Base-by-base conservation (phyloP, 345 rosid species). In the Corchorus olitorius region DNA sequence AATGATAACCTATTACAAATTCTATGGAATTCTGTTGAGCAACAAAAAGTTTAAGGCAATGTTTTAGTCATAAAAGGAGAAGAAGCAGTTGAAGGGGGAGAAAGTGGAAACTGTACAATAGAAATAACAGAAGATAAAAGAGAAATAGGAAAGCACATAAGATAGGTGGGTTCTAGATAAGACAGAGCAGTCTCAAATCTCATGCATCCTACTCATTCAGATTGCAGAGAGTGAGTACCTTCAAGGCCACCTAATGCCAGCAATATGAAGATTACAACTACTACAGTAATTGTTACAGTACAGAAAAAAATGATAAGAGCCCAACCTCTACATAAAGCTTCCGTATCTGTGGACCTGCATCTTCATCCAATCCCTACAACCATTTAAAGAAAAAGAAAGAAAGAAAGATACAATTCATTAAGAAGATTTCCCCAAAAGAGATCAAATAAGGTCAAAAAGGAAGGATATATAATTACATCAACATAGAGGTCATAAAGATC, bases 401-500 rank as follows among this genome's bases (percentile, higher is more conserved):
- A 27, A 27, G 27, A 80, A 72, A 39, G 78, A 81, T 70, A 35
- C 78, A 75, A 71, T 39, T 70, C 10, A 53, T 5, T 52, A 19
- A 27, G 41, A 67, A 70, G 41, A 35, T 72, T 70, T 49, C 22
- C 19, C 62, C 13, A 70, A 37, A 10, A 66, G 50, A 54, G 1
- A 54, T 19, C 59, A 62, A 78, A 74, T 20, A 19, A 9, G 54
- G 50, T 27, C 74, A 17, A 43, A 27, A 76, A 65, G 62, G 62
- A 69, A 43, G 74, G 81, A 73, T 16, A 49, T 39, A 69, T 74
- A 35, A 74, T 78, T 87, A 94, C 99, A 82, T 95, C 94, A 83
- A 92, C 88, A 83, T 82, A 95, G 78, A 89, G 92, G 81, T 93
- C 99, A 83, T 95, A 95, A 73, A 93, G 97, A 79, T 92, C 99